A percentile compares a stretch with the other conserved stretches of the same genome.
Conservation (phyloP, 805 yeast genomes). For the Diddensiella caesifluorescens region DNA sequence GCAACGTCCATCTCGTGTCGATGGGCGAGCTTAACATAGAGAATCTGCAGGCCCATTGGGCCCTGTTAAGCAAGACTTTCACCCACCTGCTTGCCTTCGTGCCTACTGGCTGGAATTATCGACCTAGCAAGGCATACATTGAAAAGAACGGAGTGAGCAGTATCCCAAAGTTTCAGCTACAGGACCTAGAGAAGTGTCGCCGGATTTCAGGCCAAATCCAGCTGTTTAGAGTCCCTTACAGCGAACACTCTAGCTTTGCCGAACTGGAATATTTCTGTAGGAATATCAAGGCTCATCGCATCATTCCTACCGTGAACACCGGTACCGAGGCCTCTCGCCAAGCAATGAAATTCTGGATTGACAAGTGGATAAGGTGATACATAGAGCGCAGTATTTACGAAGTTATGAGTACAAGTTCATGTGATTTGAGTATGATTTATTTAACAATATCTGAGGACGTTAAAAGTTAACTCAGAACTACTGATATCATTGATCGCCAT, state of each 20-base stretch:
- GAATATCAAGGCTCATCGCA: constrained; percentile 42
- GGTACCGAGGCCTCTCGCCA: constrained; percentile 2
- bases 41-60: constrained; percentile 45
- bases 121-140: constrained; percentile 23
- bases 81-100: constrained; percentile 63
- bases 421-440: no score
- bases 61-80: constrained; percentile 41
- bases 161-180: constrained; percentile 14
- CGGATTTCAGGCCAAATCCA: constrained; percentile 35
- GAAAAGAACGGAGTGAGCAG: constrained; percentile 14
- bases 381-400: no score
- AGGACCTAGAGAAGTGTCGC: constrained; percentile 19
- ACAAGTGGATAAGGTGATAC: constrained; percentile 10
- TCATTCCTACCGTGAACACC: constrained; percentile 74
- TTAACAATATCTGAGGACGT: no score
- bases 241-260: constrained; percentile 87
- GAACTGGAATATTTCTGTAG: constrained; percentile 68
- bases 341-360: constrained; percentile 10
- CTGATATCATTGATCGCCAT: no score
- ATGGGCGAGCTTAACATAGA: constrained; percentile 47
- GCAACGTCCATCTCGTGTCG: constrained; percentile 69
- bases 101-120: constrained; percentile 91
- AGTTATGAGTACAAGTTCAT: no score
- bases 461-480: no score
- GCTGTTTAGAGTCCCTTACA: constrained; percentile 71